A percentile compares a stretch with the other conserved stretches of the same genome.
phyloP scores from a whole-genome alignment of 257 asterid species.

The Salvia miltiorrhiza region DNA sequence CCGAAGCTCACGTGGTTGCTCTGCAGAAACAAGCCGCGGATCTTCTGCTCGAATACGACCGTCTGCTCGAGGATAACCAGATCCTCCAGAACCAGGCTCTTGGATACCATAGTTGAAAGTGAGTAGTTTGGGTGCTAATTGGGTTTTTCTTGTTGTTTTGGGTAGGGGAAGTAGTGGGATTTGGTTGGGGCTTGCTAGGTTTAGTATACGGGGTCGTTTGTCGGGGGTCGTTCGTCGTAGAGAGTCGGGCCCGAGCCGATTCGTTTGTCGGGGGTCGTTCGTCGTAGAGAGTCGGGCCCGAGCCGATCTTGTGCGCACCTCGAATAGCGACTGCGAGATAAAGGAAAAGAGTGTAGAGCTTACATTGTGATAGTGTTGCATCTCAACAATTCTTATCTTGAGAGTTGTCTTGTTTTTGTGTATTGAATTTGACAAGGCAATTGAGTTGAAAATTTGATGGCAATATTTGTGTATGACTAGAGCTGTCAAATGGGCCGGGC shows the following conservation, averaged over 20 bases:
- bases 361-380: background rate
- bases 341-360: background rate
- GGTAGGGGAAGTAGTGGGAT: background rate
- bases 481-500: too few species aligned
- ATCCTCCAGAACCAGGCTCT: constrained; percentile 62
- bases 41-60: constrained; percentile 84
- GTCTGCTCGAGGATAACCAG: constrained; percentile 80
- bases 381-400: background rate
- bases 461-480: background rate
- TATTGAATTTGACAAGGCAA: background rate
- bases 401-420: background rate
- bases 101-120: constrained; percentile 31
- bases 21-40: constrained; percentile 89
- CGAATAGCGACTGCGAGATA: background rate
- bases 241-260: background rate
- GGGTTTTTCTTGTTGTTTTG: background rate
- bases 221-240: background rate
- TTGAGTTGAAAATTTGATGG: background rate
- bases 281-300: background rate
- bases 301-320: background rate
- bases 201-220: background rate
- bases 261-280: too few species aligned
- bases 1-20: constrained; percentile 70
- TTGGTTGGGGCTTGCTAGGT: background rate
- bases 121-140: background rate